Evolutionary conservation across 768 basidiomycete genomes (phyloP).

Genomic region (Rhizopogon vulgaris): DNA sequence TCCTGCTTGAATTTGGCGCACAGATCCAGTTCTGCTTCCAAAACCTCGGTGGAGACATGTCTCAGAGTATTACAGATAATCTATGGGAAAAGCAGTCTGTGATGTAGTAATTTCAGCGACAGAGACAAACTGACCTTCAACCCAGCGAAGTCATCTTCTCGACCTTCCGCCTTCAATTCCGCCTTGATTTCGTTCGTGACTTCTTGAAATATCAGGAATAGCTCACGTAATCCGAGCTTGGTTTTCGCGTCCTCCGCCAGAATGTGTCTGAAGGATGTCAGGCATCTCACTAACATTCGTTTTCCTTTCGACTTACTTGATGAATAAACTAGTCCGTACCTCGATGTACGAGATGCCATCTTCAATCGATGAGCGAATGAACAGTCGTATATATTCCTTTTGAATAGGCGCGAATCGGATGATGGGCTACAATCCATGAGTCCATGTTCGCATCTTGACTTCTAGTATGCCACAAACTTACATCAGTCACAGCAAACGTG

Average conservation of each 20-base stretch:
- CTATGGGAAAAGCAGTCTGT: conserved; percentile 12
- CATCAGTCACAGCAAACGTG: conserved; percentile 14
- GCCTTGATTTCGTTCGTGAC: conserved; percentile 30
- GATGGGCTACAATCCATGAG: conserved; percentile 24
- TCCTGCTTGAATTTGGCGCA: conserved; percentile 38
- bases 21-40: conserved; percentile 39
- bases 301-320: conserved; percentile 21
- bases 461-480: conserved; percentile 12
- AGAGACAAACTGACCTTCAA: conserved; percentile 25
- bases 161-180: conserved; percentile 28
- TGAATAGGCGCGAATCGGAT: conserved; percentile 20
- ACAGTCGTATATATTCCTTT: conserved; percentile 17
- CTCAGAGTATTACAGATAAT: conserved; percentile 39
- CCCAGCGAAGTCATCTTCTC: conserved; percentile 36
- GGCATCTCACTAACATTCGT: not conserved
- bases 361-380: conserved; percentile 33
- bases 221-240: conserved; percentile 30
- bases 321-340: conserved; percentile 32
- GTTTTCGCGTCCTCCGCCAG: conserved; percentile 30
- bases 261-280: conserved; percentile 30
- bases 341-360: conserved; percentile 44
- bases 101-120: not conserved
- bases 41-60: conserved; percentile 27
- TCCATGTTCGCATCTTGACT: conserved; percentile 18
- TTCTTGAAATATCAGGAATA: conserved; percentile 29